phyloP scores from a whole-genome alignment of 2,329 filamentous ascomycete species.

The Penicillium janthinellum region DNA sequence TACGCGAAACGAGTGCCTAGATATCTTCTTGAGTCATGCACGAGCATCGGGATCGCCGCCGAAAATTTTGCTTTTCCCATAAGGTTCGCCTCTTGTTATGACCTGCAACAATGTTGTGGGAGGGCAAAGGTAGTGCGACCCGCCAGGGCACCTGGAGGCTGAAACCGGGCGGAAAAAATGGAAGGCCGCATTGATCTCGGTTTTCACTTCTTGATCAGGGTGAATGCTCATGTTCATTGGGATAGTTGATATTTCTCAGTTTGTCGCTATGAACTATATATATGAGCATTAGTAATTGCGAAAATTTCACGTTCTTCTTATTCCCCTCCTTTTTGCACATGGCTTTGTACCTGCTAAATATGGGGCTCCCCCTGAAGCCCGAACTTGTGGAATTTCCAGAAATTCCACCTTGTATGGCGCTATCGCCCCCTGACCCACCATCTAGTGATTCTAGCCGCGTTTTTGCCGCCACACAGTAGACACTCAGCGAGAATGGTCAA shows the following conservation, averaged over 20 bases:
- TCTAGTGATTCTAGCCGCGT: slow-evolving; percentile 33
- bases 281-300: too few relatives aligned
- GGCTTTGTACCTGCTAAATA: not conserved
- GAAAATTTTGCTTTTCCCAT: not conserved
- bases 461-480: slow-evolving; percentile 19
- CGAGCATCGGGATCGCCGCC: not conserved
- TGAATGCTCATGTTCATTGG: not conserved
- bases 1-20: not conserved
- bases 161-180: slow-evolving; percentile 3
- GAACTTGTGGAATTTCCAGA: slow-evolving; percentile 26
- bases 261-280: not conserved
- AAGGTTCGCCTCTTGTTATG: not conserved
- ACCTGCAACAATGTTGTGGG: not conserved
- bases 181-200: not conserved
- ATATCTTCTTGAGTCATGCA: not conserved
- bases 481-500: too few relatives aligned
- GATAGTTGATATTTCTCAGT: not conserved
- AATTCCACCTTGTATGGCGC: slow-evolving; percentile 14
- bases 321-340: slow-evolving; percentile 6
- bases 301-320: not conserved
- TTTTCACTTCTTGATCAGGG: not conserved
- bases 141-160: not conserved
- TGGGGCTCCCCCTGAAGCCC: slow-evolving; percentile 8
- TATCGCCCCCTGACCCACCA: slow-evolving; percentile 26
- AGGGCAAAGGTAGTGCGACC: not conserved